Evolutionary conservation across 805 yeast genomes (phyloP).

Genomic region (Cyberlindnera saturnus): DNA sequence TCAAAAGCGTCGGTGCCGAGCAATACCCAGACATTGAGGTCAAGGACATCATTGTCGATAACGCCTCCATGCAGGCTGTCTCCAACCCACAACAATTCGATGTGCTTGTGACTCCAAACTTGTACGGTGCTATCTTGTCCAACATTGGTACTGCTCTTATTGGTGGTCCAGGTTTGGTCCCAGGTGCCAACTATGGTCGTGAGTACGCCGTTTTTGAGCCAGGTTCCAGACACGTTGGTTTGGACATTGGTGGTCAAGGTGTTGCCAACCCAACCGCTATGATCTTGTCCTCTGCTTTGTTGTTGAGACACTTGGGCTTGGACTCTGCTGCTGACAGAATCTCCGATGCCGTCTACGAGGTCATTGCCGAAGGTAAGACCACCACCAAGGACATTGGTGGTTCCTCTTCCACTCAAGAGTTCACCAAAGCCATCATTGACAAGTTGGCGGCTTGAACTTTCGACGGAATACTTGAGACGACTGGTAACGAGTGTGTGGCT

Average conservation of each 20-base stretch:
- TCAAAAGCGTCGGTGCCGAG: conserved; percentile 76
- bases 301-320: conserved; percentile 93
- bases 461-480: background rate
- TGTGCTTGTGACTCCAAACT: conserved; percentile 95
- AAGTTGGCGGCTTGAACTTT: conserved; percentile 9
- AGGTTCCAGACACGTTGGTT: conserved; percentile 98
- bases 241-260: conserved; percentile 91
- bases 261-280: conserved; percentile 98
- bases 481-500: no score
- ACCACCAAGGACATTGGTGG: conserved; percentile 94
- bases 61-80: conserved; percentile 99
- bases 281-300: conserved; percentile 84
- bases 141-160: conserved; percentile 96
- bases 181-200: conserved; percentile 98
- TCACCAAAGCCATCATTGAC: conserved; percentile 83
- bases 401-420: conserved; percentile 80
- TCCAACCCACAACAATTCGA: conserved; percentile 97
- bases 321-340: conserved; percentile 80
- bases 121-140: conserved; percentile 95
- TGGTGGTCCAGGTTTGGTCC: conserved; percentile 98
- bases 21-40: conserved; percentile 81
- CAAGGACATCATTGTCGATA: conserved; percentile 94
- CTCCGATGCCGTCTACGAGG: conserved; percentile 83
- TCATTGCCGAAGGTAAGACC: conserved; percentile 79
- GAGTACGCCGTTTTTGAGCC: conserved; percentile 98